Base-by-base conservation (phyloP, 768 basidiomycete genomes). In the Clavaria fumosa region DNA sequence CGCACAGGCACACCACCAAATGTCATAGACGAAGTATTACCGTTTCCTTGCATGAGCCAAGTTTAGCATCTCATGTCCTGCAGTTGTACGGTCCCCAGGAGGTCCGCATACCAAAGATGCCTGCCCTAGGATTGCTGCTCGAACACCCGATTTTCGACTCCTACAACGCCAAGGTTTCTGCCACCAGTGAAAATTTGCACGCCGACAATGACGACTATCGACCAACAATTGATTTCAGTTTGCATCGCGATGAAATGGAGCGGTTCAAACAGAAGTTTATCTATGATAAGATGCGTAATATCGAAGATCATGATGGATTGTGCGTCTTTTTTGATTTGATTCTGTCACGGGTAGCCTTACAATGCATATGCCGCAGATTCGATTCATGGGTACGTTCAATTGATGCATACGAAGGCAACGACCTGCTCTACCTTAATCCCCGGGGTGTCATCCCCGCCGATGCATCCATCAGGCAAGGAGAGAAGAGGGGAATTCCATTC, bases 71-170 rank as follows among this genome's bases (percentile, higher is more conserved):
- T 17, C 10, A 4, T 6, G 5, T 15, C 7, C 7, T 10, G 4
- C 58, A 78, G 85, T 66, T 88, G 11, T 97, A 83, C 48, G 79
- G 78, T 1, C 76, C 80, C 3, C 69, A 72, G 11, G 61, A 62
- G 27, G 82, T 91, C 23, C 73, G 84, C 51, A 70, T 96, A 15
- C 95, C 95, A 12, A 96, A 93, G 60, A 93, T 96, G 63, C 95
- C 95, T 9, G 80, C 90, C 2, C 68, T 99, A 12, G 95, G 95
- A 9, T 69, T 99, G 4, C 63, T 99, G 17, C 72, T 99, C 18
- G 89, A 97, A 58, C 67, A 83, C 46, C 84, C 84, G 2, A 68
- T 86, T 38, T 88, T 84, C 47, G 70, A 77, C 34, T 72, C 71
- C 4, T 91, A 88, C 58, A 85, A 84, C 53, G 58, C 59, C 34